Evolutionary conservation across 345 rosid species (phyloP).

Genomic region (Gossypium sturtianum): DNA sequence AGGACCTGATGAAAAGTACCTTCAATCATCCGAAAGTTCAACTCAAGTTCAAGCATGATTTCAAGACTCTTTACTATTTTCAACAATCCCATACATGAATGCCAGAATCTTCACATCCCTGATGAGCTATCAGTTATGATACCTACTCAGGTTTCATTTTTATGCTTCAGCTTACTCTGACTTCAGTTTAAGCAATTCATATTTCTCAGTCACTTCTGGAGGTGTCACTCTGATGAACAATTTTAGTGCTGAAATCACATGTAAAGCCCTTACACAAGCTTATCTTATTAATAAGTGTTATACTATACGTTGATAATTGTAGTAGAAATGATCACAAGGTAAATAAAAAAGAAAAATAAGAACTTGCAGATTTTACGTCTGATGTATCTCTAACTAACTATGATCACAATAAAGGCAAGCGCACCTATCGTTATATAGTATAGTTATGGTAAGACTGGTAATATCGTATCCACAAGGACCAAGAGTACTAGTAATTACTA

Average conservation of each 20-base stretch:
- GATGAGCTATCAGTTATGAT: conserved; percentile 46
- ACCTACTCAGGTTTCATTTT: conserved; percentile 52
- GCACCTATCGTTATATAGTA: too few species aligned
- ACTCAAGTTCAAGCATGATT: conserved; percentile 34
- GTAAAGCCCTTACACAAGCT: conserved; percentile 64
- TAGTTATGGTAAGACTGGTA: too few species aligned
- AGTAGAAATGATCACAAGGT: too few species aligned
- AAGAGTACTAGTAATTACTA: too few species aligned
- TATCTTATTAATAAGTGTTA: conserved; percentile 57
- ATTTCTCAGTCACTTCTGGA: conserved; percentile 46
- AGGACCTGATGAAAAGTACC: conserved; percentile 49
- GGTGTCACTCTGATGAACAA: conserved; percentile 54
- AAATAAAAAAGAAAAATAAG: too few species aligned
- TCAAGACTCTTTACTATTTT: conserved; percentile 67
- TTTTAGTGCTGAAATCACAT: conserved; percentile 68
- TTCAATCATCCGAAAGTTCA: conserved; percentile 31
- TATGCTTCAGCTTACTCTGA: conserved; percentile 54
- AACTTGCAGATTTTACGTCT: too few species aligned
- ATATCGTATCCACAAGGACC: too few species aligned
- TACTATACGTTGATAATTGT: too few species aligned
- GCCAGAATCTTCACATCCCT: conserved; percentile 60
- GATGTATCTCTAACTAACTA: too few species aligned
- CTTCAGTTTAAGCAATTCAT: conserved; percentile 42
- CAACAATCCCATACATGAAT: conserved; percentile 62
- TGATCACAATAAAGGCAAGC: too few species aligned